phyloP scores from a whole-genome alignment of 2,329 filamentous ascomycete genomes.

The Penicillium sp. region DNA sequence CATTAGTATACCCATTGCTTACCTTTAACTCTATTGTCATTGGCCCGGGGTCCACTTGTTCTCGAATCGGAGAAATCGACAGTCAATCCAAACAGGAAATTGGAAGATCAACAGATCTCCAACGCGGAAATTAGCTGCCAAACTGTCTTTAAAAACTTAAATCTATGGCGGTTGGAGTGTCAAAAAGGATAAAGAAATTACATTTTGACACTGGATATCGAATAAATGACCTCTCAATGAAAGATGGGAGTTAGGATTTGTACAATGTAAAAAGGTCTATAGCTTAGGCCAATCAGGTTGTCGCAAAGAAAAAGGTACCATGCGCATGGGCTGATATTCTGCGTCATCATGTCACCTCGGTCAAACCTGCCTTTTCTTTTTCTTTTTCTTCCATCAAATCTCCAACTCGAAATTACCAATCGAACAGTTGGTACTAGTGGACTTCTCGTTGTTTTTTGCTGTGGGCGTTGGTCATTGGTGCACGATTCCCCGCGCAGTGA shows the following conservation, averaged over 20 bases:
- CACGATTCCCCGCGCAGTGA: constrained; percentile 8
- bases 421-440: neutral
- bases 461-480: neutral
- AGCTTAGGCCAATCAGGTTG: neutral
- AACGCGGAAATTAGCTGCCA: neutral
- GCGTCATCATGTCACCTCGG: constrained; percentile 6
- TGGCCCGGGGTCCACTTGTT: neutral
- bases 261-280: neutral
- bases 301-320: neutral
- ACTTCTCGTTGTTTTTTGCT: neutral
- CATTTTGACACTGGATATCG: neutral
- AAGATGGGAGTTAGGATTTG: too few relatives aligned
- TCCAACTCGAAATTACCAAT: constrained; percentile 5
- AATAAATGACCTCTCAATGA: too few relatives aligned
- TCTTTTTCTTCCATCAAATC: neutral
- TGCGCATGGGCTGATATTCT: constrained; percentile 8
- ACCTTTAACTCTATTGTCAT: neutral
- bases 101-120: constrained; percentile 8
- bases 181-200: neutral
- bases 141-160: neutral
- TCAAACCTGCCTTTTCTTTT: neutral
- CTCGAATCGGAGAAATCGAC: neutral
- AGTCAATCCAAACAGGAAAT: constrained; percentile 1
- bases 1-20: constrained; percentile 13
- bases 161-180: too few relatives aligned